phyloP scores from a whole-genome alignment of 192 early-diverging fungal genomes.

The Mortierella hygrophila region DNA sequence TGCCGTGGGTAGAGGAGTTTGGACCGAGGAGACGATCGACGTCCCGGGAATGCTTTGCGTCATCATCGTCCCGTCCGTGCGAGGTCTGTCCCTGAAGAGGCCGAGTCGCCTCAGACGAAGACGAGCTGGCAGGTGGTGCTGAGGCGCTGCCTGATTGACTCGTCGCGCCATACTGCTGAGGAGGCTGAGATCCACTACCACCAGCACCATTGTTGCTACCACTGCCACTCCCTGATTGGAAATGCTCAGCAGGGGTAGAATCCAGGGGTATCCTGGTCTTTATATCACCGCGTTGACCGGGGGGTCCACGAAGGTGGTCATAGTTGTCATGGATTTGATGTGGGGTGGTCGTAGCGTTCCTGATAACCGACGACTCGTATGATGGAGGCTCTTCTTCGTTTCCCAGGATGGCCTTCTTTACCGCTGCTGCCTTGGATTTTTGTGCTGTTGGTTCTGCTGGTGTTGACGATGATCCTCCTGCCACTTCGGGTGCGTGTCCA shows the following conservation, averaged over 20 bases:
- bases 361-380: conserved; percentile 30
- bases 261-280: conserved; percentile 50
- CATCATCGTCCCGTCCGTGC: conserved; percentile 26
- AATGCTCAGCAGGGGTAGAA: conserved; percentile 33
- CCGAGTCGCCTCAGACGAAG: not conserved
- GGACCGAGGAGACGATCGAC: conserved; percentile 32
- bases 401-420: not conserved
- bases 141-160: not conserved
- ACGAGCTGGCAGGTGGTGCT: not conserved
- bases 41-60: conserved; percentile 33
- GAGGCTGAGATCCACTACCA: not conserved
- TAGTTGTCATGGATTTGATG: conserved; percentile 54
- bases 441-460: conserved; percentile 5
- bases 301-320: conserved; percentile 44
- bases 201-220: conserved; percentile 4
- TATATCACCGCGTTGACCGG: conserved; percentile 49
- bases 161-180: not conserved
- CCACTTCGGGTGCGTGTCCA: not conserved
- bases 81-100: conserved; percentile 19
- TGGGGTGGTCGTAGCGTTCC: not conserved
- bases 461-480: not conserved
- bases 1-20: not conserved
- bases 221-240: conserved; percentile 21
- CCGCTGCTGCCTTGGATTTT: not conserved
- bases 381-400: conserved; percentile 41